Evolutionary conservation across 768 basidiomycete species (phyloP).

Genomic region (Lentinula edodes): DNA sequence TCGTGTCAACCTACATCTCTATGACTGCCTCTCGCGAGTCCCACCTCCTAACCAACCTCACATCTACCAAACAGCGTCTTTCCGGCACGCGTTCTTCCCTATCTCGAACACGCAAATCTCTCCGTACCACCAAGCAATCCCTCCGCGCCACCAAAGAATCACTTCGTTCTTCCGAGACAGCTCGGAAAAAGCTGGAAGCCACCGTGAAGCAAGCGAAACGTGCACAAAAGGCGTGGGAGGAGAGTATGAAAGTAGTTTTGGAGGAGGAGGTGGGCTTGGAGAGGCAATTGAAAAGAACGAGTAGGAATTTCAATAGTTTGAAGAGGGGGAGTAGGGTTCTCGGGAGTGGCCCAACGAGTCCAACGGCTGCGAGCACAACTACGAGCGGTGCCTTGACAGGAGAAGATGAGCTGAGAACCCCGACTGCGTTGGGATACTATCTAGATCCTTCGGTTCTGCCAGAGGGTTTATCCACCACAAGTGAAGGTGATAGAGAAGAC

Average conservation of each 20-base stretch:
- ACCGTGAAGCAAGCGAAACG: neutral
- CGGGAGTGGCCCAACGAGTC: neutral
- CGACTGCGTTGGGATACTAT: neutral
- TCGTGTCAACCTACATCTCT: neutral
- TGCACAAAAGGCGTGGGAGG: conserved; percentile 76
- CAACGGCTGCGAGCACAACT: neutral
- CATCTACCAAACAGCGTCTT: neutral
- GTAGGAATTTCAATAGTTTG: conserved; percentile 50
- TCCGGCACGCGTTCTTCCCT: neutral
- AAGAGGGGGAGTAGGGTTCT: conserved; percentile 17
- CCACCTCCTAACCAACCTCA: neutral
- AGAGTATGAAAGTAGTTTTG: conserved; percentile 82
- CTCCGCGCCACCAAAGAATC: conserved; percentile 23
- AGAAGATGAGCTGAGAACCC: neutral
- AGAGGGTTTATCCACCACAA: too few species aligned
- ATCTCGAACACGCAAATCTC: neutral
- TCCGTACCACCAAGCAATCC: neutral
- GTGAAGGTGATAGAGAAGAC: too few species aligned
- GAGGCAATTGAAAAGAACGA: conserved; percentile 61
- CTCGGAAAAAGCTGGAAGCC: neutral
- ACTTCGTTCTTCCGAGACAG: neutral
- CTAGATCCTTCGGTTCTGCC: too few species aligned
- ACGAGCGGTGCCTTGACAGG: neutral
- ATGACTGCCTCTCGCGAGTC: neutral
- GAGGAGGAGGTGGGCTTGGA: conserved; percentile 83